Conservation (phyloP, 1,139 yeast species). For the Candida tunisiensis region DNA sequence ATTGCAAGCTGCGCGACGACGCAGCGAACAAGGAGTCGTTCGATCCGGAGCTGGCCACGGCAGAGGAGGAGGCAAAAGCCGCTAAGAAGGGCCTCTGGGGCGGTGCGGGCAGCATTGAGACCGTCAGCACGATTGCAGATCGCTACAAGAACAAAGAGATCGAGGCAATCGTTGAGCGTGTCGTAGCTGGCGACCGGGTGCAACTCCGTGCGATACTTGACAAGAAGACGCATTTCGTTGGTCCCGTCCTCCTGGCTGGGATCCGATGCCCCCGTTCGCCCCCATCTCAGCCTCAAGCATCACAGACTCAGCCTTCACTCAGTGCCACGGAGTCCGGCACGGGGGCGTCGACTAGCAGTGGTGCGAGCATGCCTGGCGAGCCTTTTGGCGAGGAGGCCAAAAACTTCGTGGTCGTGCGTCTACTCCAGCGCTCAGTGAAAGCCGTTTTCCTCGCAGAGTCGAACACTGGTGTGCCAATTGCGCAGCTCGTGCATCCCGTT, state of each 20-base stretch:
- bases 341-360: too few species aligned
- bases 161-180: constrained; percentile 53
- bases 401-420: constrained; percentile 45
- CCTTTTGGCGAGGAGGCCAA: constrained; percentile 54
- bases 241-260: constrained; percentile 58
- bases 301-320: constrained; percentile 3
- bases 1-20: constrained; percentile 46
- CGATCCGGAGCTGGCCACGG: constrained; percentile 23
- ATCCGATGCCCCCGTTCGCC: constrained; percentile 57
- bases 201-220: constrained; percentile 36
- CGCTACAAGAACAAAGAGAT: constrained; percentile 26
- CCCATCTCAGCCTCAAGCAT: constrained; percentile 21
- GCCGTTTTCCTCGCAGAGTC: constrained; percentile 35
- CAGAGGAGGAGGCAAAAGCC: constrained; percentile 35
- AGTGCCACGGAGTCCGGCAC: too few species aligned
- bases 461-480: constrained; percentile 43
- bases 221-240: constrained; percentile 24
- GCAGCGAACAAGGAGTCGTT: constrained; percentile 19
- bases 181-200: constrained; percentile 62
- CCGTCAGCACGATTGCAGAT: constrained; percentile 7
- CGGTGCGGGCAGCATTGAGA: constrained; percentile 6
- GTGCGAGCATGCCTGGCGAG: constrained; percentile 22
- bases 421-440: constrained; percentile 46
- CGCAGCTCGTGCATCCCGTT: constrained; percentile 41
- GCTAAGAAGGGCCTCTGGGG: constrained; percentile 43